These are phyloP conservation scores for Tolypocladium paradoxum DNA, from an alignment of 2,329 filamentous ascomycete species.

Conservation along the genomic window DNA sequence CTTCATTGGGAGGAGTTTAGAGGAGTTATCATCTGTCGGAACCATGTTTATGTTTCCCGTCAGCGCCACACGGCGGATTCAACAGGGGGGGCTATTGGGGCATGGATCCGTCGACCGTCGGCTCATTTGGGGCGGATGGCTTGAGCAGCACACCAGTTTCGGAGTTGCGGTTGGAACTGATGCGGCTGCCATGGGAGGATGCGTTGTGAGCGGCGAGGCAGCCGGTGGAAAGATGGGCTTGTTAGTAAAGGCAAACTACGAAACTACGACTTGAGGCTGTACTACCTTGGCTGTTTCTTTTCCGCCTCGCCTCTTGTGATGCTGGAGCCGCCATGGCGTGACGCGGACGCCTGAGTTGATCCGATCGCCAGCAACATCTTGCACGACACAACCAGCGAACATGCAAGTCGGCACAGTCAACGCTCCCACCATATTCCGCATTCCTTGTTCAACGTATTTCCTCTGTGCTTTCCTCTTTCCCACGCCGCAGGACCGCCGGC, in stretches of 20 bases:
- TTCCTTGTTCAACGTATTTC: no score
- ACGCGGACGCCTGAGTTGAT: not conserved
- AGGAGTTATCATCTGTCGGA: not conserved
- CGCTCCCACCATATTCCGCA: no score
- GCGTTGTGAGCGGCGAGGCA: not conserved
- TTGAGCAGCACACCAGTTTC: not conserved
- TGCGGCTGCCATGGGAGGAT: not conserved
- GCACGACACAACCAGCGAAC: no score
- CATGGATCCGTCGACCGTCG: not conserved
- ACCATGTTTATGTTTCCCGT: not conserved
- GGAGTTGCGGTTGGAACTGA: not conserved
- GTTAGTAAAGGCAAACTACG: not conserved
- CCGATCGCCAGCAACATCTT: not conserved
- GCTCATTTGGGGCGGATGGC: not conserved
- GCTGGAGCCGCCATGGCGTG: not conserved
- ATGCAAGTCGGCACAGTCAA: no score
- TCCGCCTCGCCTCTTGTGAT: not conserved
- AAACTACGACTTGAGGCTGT: not conserved
- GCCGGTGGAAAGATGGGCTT: not conserved
- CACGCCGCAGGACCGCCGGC: not conserved
- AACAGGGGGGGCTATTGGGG: not conserved
- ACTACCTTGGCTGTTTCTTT: not conserved
- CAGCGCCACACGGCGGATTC: no score
- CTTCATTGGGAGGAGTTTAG: conserved; percentile 10
- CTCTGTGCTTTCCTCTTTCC: no score